Base-by-base conservation (phyloP, 202 grass and related monocot species). In the Saccharum hybrid region DNA sequence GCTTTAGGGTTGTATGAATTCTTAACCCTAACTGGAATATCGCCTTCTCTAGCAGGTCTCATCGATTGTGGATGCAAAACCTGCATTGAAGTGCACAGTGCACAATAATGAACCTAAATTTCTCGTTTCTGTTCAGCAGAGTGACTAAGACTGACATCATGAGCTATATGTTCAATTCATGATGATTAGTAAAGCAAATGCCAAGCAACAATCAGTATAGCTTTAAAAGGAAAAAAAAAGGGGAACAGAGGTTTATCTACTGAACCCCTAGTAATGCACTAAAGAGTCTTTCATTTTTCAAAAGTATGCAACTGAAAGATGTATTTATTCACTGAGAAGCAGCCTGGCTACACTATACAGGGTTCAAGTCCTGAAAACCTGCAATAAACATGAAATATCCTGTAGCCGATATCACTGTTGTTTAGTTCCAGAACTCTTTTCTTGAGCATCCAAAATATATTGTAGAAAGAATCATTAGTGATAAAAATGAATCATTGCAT, bases 1-100 rank as follows among this genome's bases (percentile, higher is more conserved):
- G 96, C 93, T 90, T 89, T 90, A 82, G 91, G 93, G 45, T 96
- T 99, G 83, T 99, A 99, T 14, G 93, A 99, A 83, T 99, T 99
- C 84, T 99, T 94, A 72, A 99, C 93, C 82, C 93, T 92, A 82
- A 99, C 93, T 30, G 93, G 93, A 84, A 92, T 94, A 81, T 96
- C 93, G 77, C 96, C 88, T 84, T 94, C 96, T 80, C 89, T 94
- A 81, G 93, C 96, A 82, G 96, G 93, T 83, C 91, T 89, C 91
- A 96, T 92, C 46, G 96, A 99, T 70, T 99, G 96, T 70, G 93
- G 91, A 83, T 94, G 96, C 68, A 96, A 89, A 84, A 99, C 91
- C 93, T 99, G 62, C 82, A 72, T 31, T 19, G 23, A 2, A 81
- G 72, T 22, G 75, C 11, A 19, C 18, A 83, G 56, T 57, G 15